A percentile compares a stretch with the other conserved stretches of the same genome.
These are phyloP conservation scores for Penicillium decumbens DNA, from an alignment of 2,329 filamentous ascomycete genomes.

Conservation along the genomic window DNA sequence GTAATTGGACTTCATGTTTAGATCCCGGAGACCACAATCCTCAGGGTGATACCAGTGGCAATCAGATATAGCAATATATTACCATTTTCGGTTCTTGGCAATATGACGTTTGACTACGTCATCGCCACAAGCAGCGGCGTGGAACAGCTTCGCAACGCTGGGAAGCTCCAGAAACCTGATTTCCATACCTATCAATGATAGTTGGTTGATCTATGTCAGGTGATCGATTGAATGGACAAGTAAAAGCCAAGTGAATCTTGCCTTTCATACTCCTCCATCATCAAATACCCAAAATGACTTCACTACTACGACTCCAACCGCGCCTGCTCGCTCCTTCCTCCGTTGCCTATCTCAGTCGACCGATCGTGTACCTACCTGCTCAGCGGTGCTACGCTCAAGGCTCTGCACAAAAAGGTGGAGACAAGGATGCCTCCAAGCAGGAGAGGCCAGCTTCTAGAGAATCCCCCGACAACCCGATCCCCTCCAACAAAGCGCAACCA, in stretches of 20 bases:
- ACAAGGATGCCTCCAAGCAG: neutral
- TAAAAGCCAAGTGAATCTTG: neutral
- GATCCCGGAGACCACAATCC: neutral
- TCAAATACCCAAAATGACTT: slow-evolving; percentile 1
- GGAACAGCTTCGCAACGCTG: neutral
- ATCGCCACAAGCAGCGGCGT: neutral
- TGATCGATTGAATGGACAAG: neutral
- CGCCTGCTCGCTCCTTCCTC: neutral
- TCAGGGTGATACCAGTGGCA: neutral
- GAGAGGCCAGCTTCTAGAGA: neutral
- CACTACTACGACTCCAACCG: slow-evolving; percentile 1
- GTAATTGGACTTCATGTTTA: neutral
- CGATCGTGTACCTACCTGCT: neutral
- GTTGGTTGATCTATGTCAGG: neutral
- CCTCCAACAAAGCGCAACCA: slow-evolving; percentile 35
- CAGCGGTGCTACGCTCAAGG: slow-evolving; percentile 6
- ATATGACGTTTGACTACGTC: slow-evolving; percentile 13
- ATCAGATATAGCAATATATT: neutral
- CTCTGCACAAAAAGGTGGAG: slow-evolving; percentile 1
- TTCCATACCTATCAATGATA: neutral
- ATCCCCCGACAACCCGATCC: slow-evolving; percentile 14
- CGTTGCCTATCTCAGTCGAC: neutral
- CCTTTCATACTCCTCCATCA: neutral
- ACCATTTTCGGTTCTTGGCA: slow-evolving; percentile 4
- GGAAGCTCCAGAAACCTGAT: slow-evolving; percentile 7